Evolutionary conservation across 139 green algal genomes (phyloP).

Genomic region (Chlorella ohadii): DNA sequence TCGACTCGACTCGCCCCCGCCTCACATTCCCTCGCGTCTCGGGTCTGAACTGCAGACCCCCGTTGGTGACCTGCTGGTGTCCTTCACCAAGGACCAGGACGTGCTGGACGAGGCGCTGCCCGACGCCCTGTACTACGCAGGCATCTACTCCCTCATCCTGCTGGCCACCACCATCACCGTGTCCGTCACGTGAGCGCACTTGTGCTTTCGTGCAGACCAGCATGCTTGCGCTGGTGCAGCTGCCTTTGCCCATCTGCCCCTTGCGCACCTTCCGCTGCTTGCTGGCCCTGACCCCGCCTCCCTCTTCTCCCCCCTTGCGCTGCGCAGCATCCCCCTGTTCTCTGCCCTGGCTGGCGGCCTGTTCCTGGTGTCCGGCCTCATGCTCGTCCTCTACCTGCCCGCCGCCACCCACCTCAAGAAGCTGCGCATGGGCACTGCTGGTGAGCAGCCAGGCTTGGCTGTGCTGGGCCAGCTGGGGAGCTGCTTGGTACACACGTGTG

Average conservation of each 20-base stretch:
- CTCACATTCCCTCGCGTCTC: too few relatives aligned
- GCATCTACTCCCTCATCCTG: slow-evolving; percentile 73
- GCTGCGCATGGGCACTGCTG: slow-evolving; percentile 44
- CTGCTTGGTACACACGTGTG: too few relatives aligned
- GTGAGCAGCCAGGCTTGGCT: too few relatives aligned
- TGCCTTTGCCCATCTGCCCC: too few relatives aligned
- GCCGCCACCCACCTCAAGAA: slow-evolving; percentile 69
- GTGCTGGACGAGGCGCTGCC: slow-evolving; percentile 68
- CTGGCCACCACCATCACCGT: slow-evolving; percentile 69
- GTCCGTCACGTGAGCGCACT: slow-evolving; percentile 46
- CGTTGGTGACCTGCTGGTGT: slow-evolving; percentile 68
- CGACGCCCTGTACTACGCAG: slow-evolving; percentile 59
- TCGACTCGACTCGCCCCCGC: too few relatives aligned
- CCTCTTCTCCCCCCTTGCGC: too few relatives aligned
- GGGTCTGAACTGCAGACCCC: slow-evolving; percentile 62
- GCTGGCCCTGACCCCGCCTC: too few relatives aligned
- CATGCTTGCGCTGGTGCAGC: too few relatives aligned
- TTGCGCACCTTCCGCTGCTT: too few relatives aligned
- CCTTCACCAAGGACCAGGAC: slow-evolving; percentile 75
- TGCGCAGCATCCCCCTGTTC: slow-evolving; percentile 58
- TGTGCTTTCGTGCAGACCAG: too few relatives aligned
- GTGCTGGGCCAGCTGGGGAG: too few relatives aligned
- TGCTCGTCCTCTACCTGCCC: slow-evolving; percentile 66
- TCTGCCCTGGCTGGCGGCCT: slow-evolving; percentile 57
- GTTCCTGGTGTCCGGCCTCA: slow-evolving; percentile 56